Evolutionary conservation across 2,329 filamentous ascomycete genomes (phyloP).

Genomic region (Pseudogymnoascus sp.): DNA sequence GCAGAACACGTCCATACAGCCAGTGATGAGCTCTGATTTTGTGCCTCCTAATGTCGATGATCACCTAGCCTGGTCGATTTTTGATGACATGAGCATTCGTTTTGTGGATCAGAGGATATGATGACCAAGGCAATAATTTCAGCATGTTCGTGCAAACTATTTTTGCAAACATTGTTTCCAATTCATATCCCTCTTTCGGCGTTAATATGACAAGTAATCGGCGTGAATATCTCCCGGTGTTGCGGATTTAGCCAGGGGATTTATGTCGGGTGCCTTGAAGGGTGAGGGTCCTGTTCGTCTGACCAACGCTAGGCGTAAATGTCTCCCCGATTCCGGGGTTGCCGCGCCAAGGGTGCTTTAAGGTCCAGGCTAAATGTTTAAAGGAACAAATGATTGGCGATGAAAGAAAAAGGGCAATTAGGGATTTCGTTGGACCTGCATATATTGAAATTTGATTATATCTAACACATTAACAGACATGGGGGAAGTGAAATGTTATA

Average conservation of each 20-base stretch:
- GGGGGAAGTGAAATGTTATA: not conserved
- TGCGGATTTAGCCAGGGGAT: not conserved
- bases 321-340: not conserved
- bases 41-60: constrained; percentile 9
- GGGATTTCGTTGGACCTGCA: not conserved
- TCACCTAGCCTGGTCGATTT: constrained; percentile 19
- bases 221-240: not conserved
- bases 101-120: constrained; percentile 9
- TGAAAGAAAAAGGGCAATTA: not conserved
- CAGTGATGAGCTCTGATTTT: constrained; percentile 11
- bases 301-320: not conserved
- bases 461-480: not conserved
- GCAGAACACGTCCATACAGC: constrained; percentile 20
- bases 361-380: not conserved
- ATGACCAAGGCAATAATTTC: not conserved
- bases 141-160: not conserved
- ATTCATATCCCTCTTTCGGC: not conserved
- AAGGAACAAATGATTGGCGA: not conserved
- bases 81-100: constrained; percentile 19
- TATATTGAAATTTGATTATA: not conserved
- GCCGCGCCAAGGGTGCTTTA: not conserved
- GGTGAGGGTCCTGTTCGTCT: not conserved
- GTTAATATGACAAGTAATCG: not conserved
- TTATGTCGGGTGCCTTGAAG: not conserved
- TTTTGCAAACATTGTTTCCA: not conserved